Base-by-base conservation (phyloP, 352 stramenopile species). In the Globisporangium canariense region DNA sequence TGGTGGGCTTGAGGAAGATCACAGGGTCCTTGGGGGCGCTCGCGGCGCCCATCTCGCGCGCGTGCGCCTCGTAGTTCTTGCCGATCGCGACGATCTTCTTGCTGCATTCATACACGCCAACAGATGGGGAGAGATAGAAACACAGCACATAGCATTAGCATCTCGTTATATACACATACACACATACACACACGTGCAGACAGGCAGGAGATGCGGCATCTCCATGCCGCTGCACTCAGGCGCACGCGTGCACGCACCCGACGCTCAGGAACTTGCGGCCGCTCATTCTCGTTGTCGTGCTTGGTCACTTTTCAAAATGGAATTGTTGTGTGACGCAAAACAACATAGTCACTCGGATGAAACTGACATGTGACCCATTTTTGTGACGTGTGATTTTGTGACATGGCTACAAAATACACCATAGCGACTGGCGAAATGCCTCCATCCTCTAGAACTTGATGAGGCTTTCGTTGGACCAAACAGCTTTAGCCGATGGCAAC, bases 11-110 rank as follows among this genome's bases (percentile, higher is more conserved):
- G 59, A 95, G 76, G 69, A 93, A 95, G 53, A 93, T 62, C 49
- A 93, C 78, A 47, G 86, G 86, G 51, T 89, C 73, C 68, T 90
- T 90, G 1, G 81, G 84, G 32, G 79, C 81, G 38, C 70, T 76
- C 46, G 66, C 49, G 3, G 77, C 83, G 28, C 85, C 85, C 82
- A 95, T 91, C 70, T 95, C 86, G 28, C 81, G 74, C 54, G 81
- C 83, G 41, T 95, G 86, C 36, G 83, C 82, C 57, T 91, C 84
- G 49, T 93, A 95, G 66, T 95, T 95, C 70, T 93, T 92, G 66
- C 85, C 83, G 66, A 95, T 91, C 18, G 78, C 81, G 36, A 94
- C 70, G 52, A 93, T 88, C 74, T 93, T 93, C 70, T 93, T 91
- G 61, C 81, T 90, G 65, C 41, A 28, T 28, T 28, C 25, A 28